These are phyloP conservation scores for Ogataea salicorniae DNA, from an alignment of 805 yeast species.

Conservation along the genomic window DNA sequence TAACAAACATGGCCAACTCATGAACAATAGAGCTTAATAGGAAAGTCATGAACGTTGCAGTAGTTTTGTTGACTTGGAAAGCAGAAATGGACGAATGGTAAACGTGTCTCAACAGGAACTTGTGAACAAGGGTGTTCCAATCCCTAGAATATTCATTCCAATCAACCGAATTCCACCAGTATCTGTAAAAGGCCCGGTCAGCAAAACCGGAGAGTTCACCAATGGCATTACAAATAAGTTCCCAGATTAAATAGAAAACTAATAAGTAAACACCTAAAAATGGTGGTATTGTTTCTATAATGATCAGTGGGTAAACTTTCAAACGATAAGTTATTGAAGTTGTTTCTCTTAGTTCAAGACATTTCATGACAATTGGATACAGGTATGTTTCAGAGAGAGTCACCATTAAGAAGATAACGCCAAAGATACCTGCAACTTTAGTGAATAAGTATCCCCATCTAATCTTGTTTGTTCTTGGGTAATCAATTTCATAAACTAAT, in stretches of 20 bases:
- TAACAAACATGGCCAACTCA: slow-evolving; percentile 87
- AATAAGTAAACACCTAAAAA: slow-evolving; percentile 71
- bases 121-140: slow-evolving; percentile 95
- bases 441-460: slow-evolving; percentile 64
- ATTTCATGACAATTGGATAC: slow-evolving; percentile 66
- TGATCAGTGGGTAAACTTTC: slow-evolving; percentile 47
- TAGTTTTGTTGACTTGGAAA: slow-evolving; percentile 53
- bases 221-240: slow-evolving; percentile 79
- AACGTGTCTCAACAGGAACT: slow-evolving; percentile 84
- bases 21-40: slow-evolving; percentile 78
- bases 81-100: slow-evolving; percentile 86
- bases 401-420: slow-evolving; percentile 79
- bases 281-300: slow-evolving; percentile 74
- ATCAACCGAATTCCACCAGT: slow-evolving; percentile 95
- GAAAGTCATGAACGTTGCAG: slow-evolving; percentile 77
- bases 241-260: slow-evolving; percentile 91
- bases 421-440: slow-evolving; percentile 78
- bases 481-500: slow-evolving; percentile 74
- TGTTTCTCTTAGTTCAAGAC: slow-evolving; percentile 44
- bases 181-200: slow-evolving; percentile 89
- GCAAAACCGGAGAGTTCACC: slow-evolving; percentile 86
- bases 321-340: slow-evolving; percentile 43
- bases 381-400: slow-evolving; percentile 68
- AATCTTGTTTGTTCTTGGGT: slow-evolving; percentile 67
- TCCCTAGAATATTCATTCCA: slow-evolving; percentile 92